These are phyloP conservation scores for Boletus pseudo-olivaceus DNA, from an alignment of 768 basidiomycete genomes.

Conservation along the genomic window DNA sequence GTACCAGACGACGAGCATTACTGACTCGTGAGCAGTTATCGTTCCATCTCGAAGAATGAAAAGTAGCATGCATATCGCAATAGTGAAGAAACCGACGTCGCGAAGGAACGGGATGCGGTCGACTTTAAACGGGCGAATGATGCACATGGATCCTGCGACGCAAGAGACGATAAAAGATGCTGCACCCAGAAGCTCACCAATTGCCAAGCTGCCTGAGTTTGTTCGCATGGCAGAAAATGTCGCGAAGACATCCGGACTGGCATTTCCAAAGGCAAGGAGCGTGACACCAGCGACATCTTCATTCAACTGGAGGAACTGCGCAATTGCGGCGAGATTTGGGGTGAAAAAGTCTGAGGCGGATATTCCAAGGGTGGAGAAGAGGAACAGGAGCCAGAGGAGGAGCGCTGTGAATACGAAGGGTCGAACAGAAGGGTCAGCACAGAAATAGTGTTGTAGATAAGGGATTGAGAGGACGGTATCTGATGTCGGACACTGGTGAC, in stretches of 20 bases:
- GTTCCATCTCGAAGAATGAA: conserved; percentile 72
- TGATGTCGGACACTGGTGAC: conserved; percentile 50
- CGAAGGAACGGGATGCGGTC: conserved; percentile 78
- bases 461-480: conserved; percentile 66
- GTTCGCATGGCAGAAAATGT: conserved; percentile 92
- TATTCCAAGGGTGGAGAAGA: conserved; percentile 95
- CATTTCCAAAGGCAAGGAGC: conserved; percentile 95
- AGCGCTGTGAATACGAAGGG: conserved; percentile 62
- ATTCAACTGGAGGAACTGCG: conserved; percentile 78
- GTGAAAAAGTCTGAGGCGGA: conserved; percentile 97
- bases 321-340: conserved; percentile 89
- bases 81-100: conserved; percentile 93
- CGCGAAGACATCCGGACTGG: conserved; percentile 93
- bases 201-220: conserved; percentile 82
- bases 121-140: conserved; percentile 93
- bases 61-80: conserved; percentile 74
- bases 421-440: conserved; percentile 50
- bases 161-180: conserved; percentile 95
- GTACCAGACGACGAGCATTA: conserved; percentile 69
- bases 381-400: conserved; percentile 78
- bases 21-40: conserved; percentile 70
- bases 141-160: conserved; percentile 96
- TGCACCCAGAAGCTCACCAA: conserved; percentile 94
- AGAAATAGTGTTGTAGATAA: conserved; percentile 72
- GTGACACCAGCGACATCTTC: conserved; percentile 97